Evolutionary conservation across 176 grass and related monocot species (phyloP), one percentile per base, ranked within the genome.

Genomic region (Musa itinerans): DNA sequence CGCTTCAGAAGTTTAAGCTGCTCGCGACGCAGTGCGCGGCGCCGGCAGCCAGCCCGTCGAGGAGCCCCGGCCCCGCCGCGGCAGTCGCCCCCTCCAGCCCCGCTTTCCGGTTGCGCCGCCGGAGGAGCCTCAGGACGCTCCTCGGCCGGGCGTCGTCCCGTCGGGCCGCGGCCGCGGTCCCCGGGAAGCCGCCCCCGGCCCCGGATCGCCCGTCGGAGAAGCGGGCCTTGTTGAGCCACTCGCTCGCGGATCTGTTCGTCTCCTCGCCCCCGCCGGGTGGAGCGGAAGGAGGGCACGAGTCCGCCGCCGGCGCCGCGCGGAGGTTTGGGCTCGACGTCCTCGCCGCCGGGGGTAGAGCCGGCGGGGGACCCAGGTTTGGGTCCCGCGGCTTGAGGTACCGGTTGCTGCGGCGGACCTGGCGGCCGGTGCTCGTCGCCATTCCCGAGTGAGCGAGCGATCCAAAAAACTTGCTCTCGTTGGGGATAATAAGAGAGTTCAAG

Each of bases 381-480:
- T 92, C 92, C 68, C 76, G 80, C 24, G 79, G 81, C 2, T 80
- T 96, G 73, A 79, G 89, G 74, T 78, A 85, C 0, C 83, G 89
- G 27, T 78, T 96, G 25, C 76, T 92, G 55, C 75, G 93, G 13
- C 43, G 93, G 11, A 78, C 83, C 12, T 96, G 93, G 93, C 83
- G 81, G 54, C 89, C 93, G 10, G 78, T 84, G 52, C 93, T 96
- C 54, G 89, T 87, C 63, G 89, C 89, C 83, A 96, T 96, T 85
- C 89, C 83, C 65, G 93, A 96, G 85, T 92, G 87, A 92, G 29
- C 19, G 17, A 21, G 52, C 2, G 23, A 14, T 70, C 68, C 34
- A 48, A 12, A 50, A 20, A 17, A 43, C 34, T 2, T 25, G 51
- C 2, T 2, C 50, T 70, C 51, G 20, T 70, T 70, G 20, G 8